These are phyloP conservation scores for Fraxinus platypoda DNA, from an alignment of 305 asterid species.

Conservation along the genomic window DNA sequence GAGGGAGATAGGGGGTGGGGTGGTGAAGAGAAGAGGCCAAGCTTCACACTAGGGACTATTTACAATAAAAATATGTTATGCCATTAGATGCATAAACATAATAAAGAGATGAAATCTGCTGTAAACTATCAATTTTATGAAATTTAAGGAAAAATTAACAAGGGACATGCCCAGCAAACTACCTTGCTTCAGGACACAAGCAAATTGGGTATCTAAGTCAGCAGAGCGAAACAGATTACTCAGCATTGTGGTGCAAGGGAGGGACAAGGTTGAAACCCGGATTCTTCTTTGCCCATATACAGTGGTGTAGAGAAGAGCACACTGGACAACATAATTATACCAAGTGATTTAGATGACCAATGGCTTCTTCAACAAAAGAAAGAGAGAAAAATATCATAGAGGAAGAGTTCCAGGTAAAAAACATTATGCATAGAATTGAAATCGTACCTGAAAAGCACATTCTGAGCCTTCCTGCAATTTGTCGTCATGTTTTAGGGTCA, in stretches of 20 bases:
- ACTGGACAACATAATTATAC: conserved; percentile 44
- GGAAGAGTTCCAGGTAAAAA: conserved; percentile 1
- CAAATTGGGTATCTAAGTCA: conserved; percentile 80
- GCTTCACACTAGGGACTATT: background rate
- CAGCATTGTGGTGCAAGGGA: conserved; percentile 76
- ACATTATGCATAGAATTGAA: conserved; percentile 5
- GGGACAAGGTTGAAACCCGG: conserved; percentile 76
- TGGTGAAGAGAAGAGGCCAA: background rate
- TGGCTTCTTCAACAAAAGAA: background rate
- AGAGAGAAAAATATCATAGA: background rate
- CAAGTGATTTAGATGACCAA: conserved; percentile 21
- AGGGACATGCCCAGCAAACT: background rate
- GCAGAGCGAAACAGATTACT: conserved; percentile 82
- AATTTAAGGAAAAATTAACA: background rate
- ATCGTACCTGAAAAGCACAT: conserved; percentile 80
- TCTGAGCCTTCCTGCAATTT: conserved; percentile 90
- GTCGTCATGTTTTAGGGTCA: conserved; percentile 82
- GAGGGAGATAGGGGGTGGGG: background rate
- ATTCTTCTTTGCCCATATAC: conserved; percentile 88
- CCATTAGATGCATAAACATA: background rate
- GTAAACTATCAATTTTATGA: background rate
- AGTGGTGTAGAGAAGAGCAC: conserved; percentile 86
- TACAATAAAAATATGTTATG: background rate
- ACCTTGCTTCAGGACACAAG: conserved; percentile 71
- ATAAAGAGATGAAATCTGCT: background rate